A percentile compares a stretch with the other conserved stretches of the same genome.
Evolutionary conservation across 305 asterid species (phyloP).

Genomic region (Fraxinus ornus): DNA sequence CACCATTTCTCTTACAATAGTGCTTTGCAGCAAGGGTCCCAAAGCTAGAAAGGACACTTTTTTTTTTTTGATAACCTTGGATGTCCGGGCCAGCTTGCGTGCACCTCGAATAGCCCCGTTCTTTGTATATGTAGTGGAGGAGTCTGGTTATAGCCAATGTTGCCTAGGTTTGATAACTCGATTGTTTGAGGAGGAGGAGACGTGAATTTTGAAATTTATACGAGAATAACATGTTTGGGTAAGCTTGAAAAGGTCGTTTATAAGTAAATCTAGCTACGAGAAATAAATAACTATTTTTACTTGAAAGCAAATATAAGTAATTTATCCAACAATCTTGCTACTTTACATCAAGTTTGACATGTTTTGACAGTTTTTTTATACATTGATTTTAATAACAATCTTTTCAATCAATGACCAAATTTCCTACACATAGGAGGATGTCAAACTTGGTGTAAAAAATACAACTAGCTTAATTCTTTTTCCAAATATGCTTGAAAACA

Average conservation of each 20-base stretch:
- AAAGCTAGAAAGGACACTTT: neutral
- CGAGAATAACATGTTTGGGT: neutral
- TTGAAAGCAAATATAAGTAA: neutral
- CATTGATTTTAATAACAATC: too few species aligned
- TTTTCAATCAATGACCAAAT: too few species aligned
- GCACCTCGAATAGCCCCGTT: neutral
- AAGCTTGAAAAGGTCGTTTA: neutral
- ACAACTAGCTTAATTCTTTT: too few species aligned
- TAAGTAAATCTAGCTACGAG: neutral
- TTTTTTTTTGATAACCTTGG: too few species aligned
- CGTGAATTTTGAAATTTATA: neutral
- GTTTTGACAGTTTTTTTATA: too few species aligned
- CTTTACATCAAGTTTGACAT: too few species aligned
- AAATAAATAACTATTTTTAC: neutral
- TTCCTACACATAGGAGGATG: too few species aligned
- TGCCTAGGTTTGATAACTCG: neutral
- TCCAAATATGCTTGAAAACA: neutral
- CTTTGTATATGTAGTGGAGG: neutral
- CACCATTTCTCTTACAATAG: neutral
- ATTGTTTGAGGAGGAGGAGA: neutral
- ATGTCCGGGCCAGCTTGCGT: too few species aligned
- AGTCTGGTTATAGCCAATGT: neutral
- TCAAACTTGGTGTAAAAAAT: too few species aligned
- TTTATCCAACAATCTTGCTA: too few species aligned
- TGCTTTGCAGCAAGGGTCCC: neutral